phyloP scores from a whole-genome alignment of 2,329 filamentous ascomycete species.

The Fusarium chuoi region DNA sequence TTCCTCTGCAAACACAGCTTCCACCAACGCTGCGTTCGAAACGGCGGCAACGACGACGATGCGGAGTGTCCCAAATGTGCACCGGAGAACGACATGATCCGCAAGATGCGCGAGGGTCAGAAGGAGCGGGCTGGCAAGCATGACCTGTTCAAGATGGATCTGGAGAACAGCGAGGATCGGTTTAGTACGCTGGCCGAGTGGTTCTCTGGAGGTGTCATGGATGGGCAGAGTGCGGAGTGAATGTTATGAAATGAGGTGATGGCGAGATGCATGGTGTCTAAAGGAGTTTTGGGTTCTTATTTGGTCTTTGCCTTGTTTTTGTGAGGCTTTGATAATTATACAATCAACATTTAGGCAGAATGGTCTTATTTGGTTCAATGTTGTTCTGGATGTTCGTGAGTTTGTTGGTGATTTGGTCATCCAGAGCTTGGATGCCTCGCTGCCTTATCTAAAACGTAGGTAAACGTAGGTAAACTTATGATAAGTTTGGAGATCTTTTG shows the following conservation, averaged over 20 bases:
- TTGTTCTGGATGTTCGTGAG: background rate
- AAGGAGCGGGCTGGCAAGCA: slow-evolving; percentile 87
- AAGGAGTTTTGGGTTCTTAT: slow-evolving; percentile 34
- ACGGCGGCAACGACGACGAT: slow-evolving; percentile 64
- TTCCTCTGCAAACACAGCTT: slow-evolving; percentile 98
- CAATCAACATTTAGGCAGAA: slow-evolving; percentile 7
- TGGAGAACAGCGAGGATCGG: slow-evolving; percentile 80
- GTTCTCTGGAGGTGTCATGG: slow-evolving; percentile 94
- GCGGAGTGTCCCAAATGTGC: slow-evolving; percentile 90
- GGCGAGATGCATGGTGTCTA: slow-evolving; percentile 23
- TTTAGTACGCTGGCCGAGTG: slow-evolving; percentile 95
- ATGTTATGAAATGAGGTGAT: background rate
- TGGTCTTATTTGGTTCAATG: background rate
- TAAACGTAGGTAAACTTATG: background rate
- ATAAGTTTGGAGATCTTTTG: background rate
- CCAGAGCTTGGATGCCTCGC: background rate
- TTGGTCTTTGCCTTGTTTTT: background rate
- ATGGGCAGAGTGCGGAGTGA: slow-evolving; percentile 51
- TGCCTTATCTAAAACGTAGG: background rate
- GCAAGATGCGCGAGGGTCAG: slow-evolving; percentile 86
- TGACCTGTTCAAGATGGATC: slow-evolving; percentile 85
- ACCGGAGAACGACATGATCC: slow-evolving; percentile 85
- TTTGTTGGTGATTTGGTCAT: background rate
- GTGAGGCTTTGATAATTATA: background rate
- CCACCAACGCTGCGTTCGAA: slow-evolving; percentile 84